A percentile compares a stretch with the other conserved stretches of the same genome.
These are phyloP conservation scores for Candida silvicultrix DNA, from an alignment of 805 yeast species.

Conservation along the genomic window DNA sequence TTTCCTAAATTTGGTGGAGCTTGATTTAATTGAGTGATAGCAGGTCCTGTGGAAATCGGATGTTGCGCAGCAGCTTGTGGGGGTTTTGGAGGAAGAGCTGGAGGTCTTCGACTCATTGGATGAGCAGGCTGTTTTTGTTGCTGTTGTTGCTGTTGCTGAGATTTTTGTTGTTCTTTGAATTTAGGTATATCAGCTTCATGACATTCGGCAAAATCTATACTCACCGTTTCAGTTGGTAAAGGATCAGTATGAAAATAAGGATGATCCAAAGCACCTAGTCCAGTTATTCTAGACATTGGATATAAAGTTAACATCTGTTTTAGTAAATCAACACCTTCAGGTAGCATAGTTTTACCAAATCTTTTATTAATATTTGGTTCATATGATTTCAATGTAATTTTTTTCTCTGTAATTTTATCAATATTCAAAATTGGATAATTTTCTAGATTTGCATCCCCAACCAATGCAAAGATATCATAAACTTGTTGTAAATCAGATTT, in stretches of 20 bases:
- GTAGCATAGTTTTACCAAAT: constrained; percentile 34
- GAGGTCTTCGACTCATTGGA: not conserved
- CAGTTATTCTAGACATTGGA: constrained; percentile 71
- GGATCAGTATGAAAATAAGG: constrained; percentile 66
- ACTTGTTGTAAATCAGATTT: constrained; percentile 85
- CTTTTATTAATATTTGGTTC: constrained; percentile 40
- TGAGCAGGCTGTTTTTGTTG: not conserved
- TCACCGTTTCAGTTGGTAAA: constrained; percentile 52
- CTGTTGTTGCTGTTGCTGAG: constrained; percentile 1
- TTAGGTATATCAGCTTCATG: constrained; percentile 80
- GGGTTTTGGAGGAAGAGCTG: not conserved
- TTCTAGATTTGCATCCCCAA: constrained; percentile 69
- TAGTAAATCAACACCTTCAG: constrained; percentile 48
- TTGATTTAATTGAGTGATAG: not conserved
- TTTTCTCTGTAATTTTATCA: constrained; percentile 43
- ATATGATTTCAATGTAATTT: constrained; percentile 35
- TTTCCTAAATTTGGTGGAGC: not conserved
- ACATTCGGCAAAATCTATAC: constrained; percentile 57
- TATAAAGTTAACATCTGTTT: constrained; percentile 59
- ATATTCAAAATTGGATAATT: constrained; percentile 56
- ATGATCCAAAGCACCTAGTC: constrained; percentile 68
- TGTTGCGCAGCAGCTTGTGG: not conserved
- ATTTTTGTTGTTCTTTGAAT: constrained; percentile 34
- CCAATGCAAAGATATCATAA: constrained; percentile 65
- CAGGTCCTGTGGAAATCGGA: not conserved